Evolutionary conservation across 805 yeast genomes (phyloP).

Genomic region (Priceomyces castillae): DNA sequence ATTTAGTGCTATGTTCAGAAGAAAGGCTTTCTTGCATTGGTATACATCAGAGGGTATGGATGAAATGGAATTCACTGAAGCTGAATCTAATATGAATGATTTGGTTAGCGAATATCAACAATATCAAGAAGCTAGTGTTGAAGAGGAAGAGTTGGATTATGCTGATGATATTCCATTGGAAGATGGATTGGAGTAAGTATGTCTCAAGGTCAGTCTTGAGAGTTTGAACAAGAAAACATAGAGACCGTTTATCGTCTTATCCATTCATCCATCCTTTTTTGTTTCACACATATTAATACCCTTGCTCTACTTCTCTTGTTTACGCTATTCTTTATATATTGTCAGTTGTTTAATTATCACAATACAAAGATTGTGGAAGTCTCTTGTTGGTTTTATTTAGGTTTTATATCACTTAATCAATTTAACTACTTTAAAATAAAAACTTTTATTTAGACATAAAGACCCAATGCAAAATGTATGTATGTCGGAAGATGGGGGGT

Average conservation of each 20-base stretch:
- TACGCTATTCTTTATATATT: conserved; percentile 3
- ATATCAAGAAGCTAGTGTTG: conserved; percentile 79
- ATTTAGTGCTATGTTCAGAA: conserved; percentile 87
- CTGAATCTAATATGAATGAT: conserved; percentile 88
- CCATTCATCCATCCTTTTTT: not conserved
- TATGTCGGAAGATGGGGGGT: not conserved
- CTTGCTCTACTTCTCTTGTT: conserved; percentile 4
- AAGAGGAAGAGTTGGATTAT: conserved; percentile 71
- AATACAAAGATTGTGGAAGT: conserved; percentile 4
- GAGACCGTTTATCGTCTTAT: not conserved
- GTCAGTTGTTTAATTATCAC: conserved; percentile 3
- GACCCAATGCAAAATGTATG: conserved; percentile 2
- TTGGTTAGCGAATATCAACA: conserved; percentile 87
- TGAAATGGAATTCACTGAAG: conserved; percentile 90
- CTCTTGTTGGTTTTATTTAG: conserved; percentile 5
- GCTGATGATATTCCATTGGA: conserved; percentile 64
- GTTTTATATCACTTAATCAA: conserved; percentile 5
- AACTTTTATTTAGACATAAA: not conserved
- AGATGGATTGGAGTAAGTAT: conserved; percentile 40
- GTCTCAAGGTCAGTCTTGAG: not conserved
- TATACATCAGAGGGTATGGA: conserved; percentile 96
- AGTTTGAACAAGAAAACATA: not conserved
- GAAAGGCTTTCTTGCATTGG: conserved; percentile 96
- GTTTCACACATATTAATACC: conserved; percentile 4
- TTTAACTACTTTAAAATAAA: not conserved